Percentiles rank a stretch among this genome's conserved stretches.
Conservation (phyloP, 805 yeast genomes). For the Ascoidea asiatica region DNA sequence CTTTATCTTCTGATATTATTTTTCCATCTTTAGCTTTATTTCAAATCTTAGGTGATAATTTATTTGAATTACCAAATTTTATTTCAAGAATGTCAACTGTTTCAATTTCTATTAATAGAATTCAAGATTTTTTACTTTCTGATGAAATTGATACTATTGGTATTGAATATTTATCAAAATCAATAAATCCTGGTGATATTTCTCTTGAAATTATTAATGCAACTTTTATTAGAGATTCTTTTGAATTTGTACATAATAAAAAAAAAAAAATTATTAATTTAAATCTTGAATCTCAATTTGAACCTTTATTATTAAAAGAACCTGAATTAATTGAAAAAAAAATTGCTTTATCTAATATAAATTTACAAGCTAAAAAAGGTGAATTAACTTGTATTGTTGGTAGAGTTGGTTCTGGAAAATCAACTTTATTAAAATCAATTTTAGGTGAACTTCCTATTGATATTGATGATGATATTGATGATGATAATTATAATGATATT, state of each 20-base stretch:
- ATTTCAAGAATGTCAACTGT: slow-evolving; percentile 46
- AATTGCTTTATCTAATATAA: slow-evolving; percentile 32
- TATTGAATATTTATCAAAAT: slow-evolving; percentile 16
- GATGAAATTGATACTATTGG: slow-evolving; percentile 29
- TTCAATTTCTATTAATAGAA: slow-evolving; percentile 41
- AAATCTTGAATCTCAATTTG: not conserved
- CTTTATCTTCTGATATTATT: slow-evolving; percentile 53
- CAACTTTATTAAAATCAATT: slow-evolving; percentile 39
- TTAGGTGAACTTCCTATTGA: slow-evolving; percentile 34
- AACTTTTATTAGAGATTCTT: slow-evolving; percentile 21
- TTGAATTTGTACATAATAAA: not conserved
- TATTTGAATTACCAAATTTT: slow-evolving; percentile 42
- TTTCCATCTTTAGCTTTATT: slow-evolving; percentile 57
- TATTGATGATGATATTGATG: not conserved
- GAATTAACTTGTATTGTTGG: slow-evolving; percentile 47
- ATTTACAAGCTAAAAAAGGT: slow-evolving; percentile 34
- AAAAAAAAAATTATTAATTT: not conserved
- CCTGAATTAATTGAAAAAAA: not conserved
- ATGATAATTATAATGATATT: not conserved
- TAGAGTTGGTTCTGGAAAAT: slow-evolving; percentile 54
- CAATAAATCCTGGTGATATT: slow-evolving; percentile 10
- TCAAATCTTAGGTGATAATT: slow-evolving; percentile 43
- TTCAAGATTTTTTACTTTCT: slow-evolving; percentile 32
- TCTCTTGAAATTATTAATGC: slow-evolving; percentile 33
- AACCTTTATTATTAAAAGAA: not conserved